A percentile compares a stretch with the other conserved stretches of the same genome.
Evolutionary conservation across 148 eudicot species (phyloP).

Genomic region (Salicornia ramosissima): DNA sequence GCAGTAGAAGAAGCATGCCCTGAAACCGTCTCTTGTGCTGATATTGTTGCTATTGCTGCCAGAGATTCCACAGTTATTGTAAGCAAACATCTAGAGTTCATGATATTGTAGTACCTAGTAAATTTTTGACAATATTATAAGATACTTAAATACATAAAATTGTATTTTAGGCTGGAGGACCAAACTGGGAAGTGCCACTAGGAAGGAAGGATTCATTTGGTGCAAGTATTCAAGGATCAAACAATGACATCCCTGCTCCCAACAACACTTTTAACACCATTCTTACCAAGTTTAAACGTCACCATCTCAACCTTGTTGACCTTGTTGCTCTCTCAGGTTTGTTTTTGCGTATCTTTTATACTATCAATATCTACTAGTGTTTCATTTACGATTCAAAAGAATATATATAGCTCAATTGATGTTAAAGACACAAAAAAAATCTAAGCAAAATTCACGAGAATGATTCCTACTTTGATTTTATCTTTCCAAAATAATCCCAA

Average conservation of each 20-base stretch:
- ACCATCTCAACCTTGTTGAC: slow-evolving; percentile 65
- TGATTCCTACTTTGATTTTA: too few relatives aligned
- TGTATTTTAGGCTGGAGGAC: slow-evolving; percentile 54
- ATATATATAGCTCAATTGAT: too few relatives aligned
- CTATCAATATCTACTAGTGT: too few relatives aligned
- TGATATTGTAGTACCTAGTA: too few relatives aligned
- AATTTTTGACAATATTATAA: too few relatives aligned
- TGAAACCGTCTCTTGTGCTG: slow-evolving; percentile 44
- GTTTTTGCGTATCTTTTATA: too few relatives aligned
- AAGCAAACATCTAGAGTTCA: slow-evolving; percentile 10
- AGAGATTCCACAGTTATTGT: slow-evolving; percentile 46
- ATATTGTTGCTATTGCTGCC: slow-evolving; percentile 42
- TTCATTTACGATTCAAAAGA: too few relatives aligned
- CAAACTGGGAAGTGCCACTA: slow-evolving; percentile 76
- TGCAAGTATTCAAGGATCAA: slow-evolving; percentile 79
- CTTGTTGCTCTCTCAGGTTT: slow-evolving; percentile 81
- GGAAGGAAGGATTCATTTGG: slow-evolving; percentile 70
- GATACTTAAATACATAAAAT: too few relatives aligned
- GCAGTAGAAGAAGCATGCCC: slow-evolving; percentile 52
- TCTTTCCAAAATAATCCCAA: too few relatives aligned
- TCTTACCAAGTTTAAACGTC: slow-evolving; percentile 56
- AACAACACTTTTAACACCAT: slow-evolving; percentile 77
- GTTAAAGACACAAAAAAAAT: too few relatives aligned
- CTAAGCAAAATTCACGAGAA: too few relatives aligned
- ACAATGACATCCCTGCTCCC: slow-evolving; percentile 81